Conservation (phyloP, 495 filamentous ascomycete genomes). For the Penicillium herquei region DNA sequence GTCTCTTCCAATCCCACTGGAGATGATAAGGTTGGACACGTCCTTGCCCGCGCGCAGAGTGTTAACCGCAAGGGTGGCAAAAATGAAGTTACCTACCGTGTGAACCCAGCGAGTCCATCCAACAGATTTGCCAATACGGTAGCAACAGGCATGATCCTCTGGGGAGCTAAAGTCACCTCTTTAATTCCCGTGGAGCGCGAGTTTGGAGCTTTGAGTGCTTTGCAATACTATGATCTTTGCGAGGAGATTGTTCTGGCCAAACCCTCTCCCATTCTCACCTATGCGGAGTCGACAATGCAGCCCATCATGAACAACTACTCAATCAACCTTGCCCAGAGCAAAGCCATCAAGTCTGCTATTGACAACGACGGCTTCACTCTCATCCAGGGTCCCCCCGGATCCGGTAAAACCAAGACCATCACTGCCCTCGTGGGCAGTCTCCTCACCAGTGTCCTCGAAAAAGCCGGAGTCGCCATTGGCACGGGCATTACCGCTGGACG, state of each 20-base stretch:
- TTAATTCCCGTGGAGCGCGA: slow-evolving; percentile 92
- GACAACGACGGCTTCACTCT: slow-evolving; percentile 96
- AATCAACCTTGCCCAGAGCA: slow-evolving; percentile 88
- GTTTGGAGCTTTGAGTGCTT: slow-evolving; percentile 82
- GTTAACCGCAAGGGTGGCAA: slow-evolving; percentile 75
- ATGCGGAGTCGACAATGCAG: slow-evolving; percentile 67
- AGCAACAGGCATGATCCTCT: slow-evolving; percentile 60
- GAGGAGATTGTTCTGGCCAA: slow-evolving; percentile 85
- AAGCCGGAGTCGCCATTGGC: slow-evolving; percentile 27
- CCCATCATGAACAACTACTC: slow-evolving; percentile 70
- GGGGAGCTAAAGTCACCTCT: slow-evolving; percentile 77
- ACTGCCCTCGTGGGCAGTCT: slow-evolving; percentile 92
- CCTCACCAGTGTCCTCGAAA: slow-evolving; percentile 58
- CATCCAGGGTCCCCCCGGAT: slow-evolving; percentile 93
- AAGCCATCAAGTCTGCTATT: slow-evolving; percentile 83
- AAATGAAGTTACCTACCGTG: slow-evolving; percentile 79
- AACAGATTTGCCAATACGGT: slow-evolving; percentile 53
- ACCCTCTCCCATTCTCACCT: slow-evolving; percentile 80
- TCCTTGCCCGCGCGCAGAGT: slow-evolving; percentile 78
- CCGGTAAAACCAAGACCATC: slow-evolving; percentile 98
- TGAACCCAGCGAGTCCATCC: slow-evolving; percentile 57
- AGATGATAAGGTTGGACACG: slow-evolving; percentile 65
- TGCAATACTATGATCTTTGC: slow-evolving; percentile 94
- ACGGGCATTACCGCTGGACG: slow-evolving; percentile 17
- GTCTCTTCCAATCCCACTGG: slow-evolving; percentile 63